Percentiles rank a stretch among this genome's conserved stretches.
phyloP scores from a whole-genome alignment of 108 stramenopile genomes.

The Nitzschia sp. region DNA sequence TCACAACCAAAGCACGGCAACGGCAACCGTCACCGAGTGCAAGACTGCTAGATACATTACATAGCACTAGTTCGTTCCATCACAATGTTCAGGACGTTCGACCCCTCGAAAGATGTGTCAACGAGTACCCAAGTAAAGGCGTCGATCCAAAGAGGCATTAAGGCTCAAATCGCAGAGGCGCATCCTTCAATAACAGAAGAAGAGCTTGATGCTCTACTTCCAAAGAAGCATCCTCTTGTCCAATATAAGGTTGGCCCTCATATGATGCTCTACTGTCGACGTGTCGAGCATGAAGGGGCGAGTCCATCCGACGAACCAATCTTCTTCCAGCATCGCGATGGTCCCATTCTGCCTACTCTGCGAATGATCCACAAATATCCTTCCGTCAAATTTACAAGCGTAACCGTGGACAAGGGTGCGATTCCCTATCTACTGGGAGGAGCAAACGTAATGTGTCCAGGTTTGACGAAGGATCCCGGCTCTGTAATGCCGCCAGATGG shows the following conservation, averaged over 20 bases:
- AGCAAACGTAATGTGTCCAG: conserved; percentile 98
- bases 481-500: conserved; percentile 78
- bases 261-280: conserved; percentile 79
- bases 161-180: conserved; percentile 54
- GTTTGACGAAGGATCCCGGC: conserved; percentile 83
- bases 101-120: conserved; percentile 69
- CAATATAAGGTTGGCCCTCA: conserved; percentile 86
- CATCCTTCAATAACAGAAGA: conserved; percentile 83
- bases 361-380: conserved; percentile 86
- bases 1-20: no score
- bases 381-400: conserved; percentile 55
- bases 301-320: conserved; percentile 74
- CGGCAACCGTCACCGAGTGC: no score
- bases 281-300: conserved; percentile 41
- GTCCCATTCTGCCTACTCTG: conserved; percentile 92
- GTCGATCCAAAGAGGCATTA: conserved; percentile 82
- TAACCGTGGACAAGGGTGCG: conserved; percentile 90
- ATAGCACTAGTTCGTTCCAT: no score
- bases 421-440: conserved; percentile 96
- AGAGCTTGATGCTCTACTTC: conserved; percentile 83
- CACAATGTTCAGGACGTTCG: conserved; percentile 84
- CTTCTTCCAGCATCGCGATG: conserved; percentile 93
- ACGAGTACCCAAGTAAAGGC: conserved; percentile 89
- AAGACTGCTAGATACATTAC: no score
- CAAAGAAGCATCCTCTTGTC: conserved; percentile 86